phyloP scores from a whole-genome alignment of 768 basidiomycete genomes.

The Mycena olivaceomarginata region DNA sequence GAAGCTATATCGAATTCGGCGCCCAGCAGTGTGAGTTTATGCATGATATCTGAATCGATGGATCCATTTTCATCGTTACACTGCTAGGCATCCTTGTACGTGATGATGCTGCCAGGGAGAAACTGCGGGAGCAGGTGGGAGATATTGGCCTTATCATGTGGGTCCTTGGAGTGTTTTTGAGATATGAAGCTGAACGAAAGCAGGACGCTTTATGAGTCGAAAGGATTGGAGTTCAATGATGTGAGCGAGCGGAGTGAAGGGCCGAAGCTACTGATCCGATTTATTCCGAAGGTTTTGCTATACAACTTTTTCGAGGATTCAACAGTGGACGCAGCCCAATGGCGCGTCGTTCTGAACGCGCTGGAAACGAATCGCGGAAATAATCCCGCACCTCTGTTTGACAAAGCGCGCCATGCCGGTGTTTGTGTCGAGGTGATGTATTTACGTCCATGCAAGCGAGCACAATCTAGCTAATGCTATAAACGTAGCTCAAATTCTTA shows the following conservation, averaged over 20 bases:
- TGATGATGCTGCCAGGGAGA: conserved; percentile 69
- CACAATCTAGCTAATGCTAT: neutral
- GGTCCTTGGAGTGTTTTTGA: conserved; percentile 38
- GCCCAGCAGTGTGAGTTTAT: conserved; percentile 76
- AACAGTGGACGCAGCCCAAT: conserved; percentile 66
- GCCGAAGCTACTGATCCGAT: neutral
- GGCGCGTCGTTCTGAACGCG: conserved; percentile 75
- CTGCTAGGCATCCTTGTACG: conserved; percentile 81
- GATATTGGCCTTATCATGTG: conserved; percentile 77
- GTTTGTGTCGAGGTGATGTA: conserved; percentile 74
- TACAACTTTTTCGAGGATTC: conserved; percentile 88
- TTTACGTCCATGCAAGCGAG: neutral
- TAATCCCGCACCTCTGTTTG: conserved; percentile 65
- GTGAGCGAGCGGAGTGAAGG: conserved; percentile 52
- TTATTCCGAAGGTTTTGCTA: conserved; percentile 72
- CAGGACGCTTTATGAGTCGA: conserved; percentile 78
- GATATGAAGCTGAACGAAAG: conserved; percentile 76
- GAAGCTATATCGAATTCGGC: conserved; percentile 74
- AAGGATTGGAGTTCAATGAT: conserved; percentile 82
- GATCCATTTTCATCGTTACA: neutral
- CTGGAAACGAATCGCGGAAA: conserved; percentile 48
- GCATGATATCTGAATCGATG: neutral
- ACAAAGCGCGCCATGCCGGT: conserved; percentile 69
- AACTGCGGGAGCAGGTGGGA: conserved; percentile 71
- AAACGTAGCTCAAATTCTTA: conserved; percentile 74